Conservation (phyloP, 257 asterid genomes). For the Forsythia suspensa region DNA sequence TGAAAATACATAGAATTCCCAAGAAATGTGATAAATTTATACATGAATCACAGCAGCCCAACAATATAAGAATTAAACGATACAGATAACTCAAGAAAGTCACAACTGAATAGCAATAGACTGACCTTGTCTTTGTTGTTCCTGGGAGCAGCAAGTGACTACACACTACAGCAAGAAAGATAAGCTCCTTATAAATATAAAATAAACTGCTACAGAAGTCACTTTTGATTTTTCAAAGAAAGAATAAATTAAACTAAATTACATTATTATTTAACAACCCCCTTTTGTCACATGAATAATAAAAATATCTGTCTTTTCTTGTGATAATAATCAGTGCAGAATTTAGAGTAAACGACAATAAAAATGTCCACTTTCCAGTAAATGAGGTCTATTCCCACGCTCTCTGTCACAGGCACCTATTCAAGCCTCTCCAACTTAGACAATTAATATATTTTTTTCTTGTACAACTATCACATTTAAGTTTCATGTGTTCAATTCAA, state of each 20-base stretch:
- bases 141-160: conserved; percentile 19
- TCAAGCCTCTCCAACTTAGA: not conserved
- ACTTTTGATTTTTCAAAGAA: conserved; percentile 25
- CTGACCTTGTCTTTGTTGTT: conserved; percentile 24
- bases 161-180: conserved; percentile 25
- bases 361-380: not conserved
- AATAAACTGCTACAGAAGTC: conserved; percentile 18
- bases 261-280: conserved; percentile 1
- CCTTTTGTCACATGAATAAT: not conserved
- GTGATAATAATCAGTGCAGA: not conserved
- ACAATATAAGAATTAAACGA: conserved; percentile 7
- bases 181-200: conserved; percentile 13
- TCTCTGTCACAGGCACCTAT: not conserved
- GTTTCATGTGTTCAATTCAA: not conserved
- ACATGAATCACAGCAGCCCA: conserved; percentile 5
- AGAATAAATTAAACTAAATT: conserved; percentile 7
- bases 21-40: not conserved
- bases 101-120: conserved; percentile 7
- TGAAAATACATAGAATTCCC: not conserved
- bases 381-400: not conserved
- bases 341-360: not conserved
- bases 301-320: not conserved
- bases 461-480: not conserved
- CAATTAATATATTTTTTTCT: not conserved
- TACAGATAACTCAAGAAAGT: not conserved